Conservation (phyloP, 257 asterid species). For the Solanum tarijense region DNA sequence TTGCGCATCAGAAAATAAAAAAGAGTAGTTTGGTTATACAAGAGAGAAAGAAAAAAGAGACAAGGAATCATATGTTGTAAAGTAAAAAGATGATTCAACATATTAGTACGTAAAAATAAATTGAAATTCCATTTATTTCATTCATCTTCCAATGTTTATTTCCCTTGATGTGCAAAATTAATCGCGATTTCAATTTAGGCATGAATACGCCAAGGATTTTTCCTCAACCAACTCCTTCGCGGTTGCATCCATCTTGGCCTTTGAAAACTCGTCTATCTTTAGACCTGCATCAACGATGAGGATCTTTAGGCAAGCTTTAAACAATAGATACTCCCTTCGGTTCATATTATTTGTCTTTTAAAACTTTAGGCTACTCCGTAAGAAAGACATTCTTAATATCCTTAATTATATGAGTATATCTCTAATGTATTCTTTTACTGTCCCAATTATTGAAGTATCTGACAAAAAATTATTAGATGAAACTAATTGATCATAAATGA, state of each 20-base stretch:
- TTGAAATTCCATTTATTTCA: not conserved
- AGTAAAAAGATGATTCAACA: not conserved
- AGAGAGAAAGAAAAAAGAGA: not conserved
- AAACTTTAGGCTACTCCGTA: not conserved
- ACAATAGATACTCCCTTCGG: not conserved
- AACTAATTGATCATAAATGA: not conserved
- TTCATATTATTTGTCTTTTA: not conserved
- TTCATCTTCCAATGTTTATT: not conserved
- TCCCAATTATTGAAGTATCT: not conserved
- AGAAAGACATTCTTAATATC: not conserved
- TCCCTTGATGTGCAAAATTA: not conserved
- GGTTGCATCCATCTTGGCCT: slow-evolving; percentile 58
- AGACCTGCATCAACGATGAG: slow-evolving; percentile 31
- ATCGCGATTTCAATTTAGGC: slow-evolving; percentile 24
- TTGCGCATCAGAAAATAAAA: not conserved
- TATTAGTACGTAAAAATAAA: not conserved
- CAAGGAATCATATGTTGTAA: not conserved
- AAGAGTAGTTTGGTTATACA: not conserved
- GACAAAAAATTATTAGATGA: not conserved
- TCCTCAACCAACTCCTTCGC: slow-evolving; percentile 67
- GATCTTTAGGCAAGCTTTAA: not conserved
- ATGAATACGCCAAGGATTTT: slow-evolving; percentile 54
- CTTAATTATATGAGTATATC: not conserved
- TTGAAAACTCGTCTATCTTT: slow-evolving; percentile 56
- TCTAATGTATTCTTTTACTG: not conserved